A percentile compares a stretch with the other conserved stretches of the same genome.
These are phyloP conservation scores for Thermomucor indicae-seudaticae DNA, from an alignment of 371 early-diverging fungal species.

Conservation along the genomic window DNA sequence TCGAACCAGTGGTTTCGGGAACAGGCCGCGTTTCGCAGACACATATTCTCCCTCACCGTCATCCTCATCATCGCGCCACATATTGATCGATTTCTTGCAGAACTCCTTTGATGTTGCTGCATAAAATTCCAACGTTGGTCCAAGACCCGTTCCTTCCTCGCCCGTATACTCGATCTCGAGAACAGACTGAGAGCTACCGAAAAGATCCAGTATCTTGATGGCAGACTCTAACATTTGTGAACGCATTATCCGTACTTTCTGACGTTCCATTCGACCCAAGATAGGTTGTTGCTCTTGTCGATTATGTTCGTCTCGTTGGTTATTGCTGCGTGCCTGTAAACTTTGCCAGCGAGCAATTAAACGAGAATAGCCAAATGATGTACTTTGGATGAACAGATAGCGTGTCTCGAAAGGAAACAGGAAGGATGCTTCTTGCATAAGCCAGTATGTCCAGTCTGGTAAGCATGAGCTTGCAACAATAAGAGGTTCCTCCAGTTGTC, in stretches of 20 bases:
- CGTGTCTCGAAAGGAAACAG: conserved; percentile 84
- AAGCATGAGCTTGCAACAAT: conserved; percentile 80
- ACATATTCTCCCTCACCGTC: conserved; percentile 33
- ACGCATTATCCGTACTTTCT: conserved; percentile 84
- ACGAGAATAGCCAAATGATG: conserved; percentile 83
- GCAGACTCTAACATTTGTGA: conserved; percentile 75
- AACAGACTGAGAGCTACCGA: conserved; percentile 61
- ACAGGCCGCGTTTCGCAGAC: conserved; percentile 56
- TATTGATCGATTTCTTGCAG: conserved; percentile 47
- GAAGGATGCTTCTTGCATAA: conserved; percentile 71
- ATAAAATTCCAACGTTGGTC: conserved; percentile 94
- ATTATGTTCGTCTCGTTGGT: conserved; percentile 12
- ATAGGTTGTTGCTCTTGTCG: conserved; percentile 33
- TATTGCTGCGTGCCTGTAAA: conserved; percentile 40
- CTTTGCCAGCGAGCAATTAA: conserved; percentile 63
- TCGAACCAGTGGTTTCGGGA: conserved; percentile 60
- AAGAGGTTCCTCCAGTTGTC: conserved; percentile 85
- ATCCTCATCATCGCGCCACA: conserved; percentile 60
- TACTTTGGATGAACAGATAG: conserved; percentile 72
- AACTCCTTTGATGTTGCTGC: conserved; percentile 75
- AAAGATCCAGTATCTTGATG: conserved; percentile 75
- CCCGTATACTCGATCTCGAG: conserved; percentile 91
- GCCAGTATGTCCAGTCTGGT: conserved; percentile 72
- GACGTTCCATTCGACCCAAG: conserved; percentile 70
- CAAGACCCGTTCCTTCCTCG: conserved; percentile 93